These are phyloP conservation scores for Naegleria gruberi DNA, from an alignment of 208 protist species.

Conservation along the genomic window DNA sequence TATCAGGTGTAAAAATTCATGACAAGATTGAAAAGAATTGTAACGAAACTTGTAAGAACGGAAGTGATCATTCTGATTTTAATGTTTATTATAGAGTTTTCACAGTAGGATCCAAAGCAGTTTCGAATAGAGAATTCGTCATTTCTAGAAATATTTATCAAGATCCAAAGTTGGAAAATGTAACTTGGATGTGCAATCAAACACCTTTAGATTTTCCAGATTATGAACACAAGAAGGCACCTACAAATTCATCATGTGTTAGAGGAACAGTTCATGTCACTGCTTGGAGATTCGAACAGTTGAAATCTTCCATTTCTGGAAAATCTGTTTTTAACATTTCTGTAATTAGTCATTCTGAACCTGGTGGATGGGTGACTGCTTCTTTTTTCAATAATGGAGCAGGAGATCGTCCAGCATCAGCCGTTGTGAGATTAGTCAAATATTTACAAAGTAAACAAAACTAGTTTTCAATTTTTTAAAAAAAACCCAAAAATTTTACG, in stretches of 20 bases:
- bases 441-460: too few species aligned
- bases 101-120: neutral
- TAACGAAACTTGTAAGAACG: too few species aligned
- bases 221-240: neutral
- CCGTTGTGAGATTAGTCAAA: neutral
- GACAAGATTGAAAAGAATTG: too few species aligned
- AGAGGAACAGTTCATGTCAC: neutral
- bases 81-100: neutral
- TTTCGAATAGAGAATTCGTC: neutral
- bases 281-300: neutral
- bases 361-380: neutral
- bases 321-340: neutral
- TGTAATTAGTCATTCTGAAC: neutral
- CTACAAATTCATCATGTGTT: neutral
- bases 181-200: neutral
- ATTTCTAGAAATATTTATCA: neutral
- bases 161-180: neutral
- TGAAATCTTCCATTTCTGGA: neutral
- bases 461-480: too few species aligned
- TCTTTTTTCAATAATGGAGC: neutral
- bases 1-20: neutral
- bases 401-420: neutral
- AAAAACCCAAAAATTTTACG: too few species aligned
- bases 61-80: neutral
- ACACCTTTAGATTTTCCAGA: neutral